Conservation (phyloP, 2,329 filamentous ascomycete species). For the Aspergillus sp. region DNA sequence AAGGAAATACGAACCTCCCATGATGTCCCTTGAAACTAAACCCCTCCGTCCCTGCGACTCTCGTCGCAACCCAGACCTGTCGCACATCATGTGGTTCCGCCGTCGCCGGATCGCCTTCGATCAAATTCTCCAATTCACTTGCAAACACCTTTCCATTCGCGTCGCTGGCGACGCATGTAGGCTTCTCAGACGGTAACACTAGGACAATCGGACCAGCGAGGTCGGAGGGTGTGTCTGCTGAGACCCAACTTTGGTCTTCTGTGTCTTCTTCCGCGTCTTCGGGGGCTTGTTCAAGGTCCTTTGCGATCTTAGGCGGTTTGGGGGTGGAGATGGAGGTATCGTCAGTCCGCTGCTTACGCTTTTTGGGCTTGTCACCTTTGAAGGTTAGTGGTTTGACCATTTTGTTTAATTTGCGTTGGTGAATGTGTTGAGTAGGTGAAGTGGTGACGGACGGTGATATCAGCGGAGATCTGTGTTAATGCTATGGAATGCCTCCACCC, state of each 20-base stretch:
- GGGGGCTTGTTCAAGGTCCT: constrained; percentile 11
- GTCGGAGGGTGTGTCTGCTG: constrained; percentile 66
- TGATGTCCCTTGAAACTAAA: constrained; percentile 87
- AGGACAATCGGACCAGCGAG: constrained; percentile 76
- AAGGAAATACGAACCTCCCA: constrained; percentile 55
- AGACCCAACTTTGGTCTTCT: constrained; percentile 85
- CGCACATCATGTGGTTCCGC: constrained; percentile 93
- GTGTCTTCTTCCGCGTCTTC: constrained; percentile 37
- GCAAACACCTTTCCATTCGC: constrained; percentile 80
- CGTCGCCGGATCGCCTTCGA: constrained; percentile 72
- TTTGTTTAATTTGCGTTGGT: constrained; percentile 9
- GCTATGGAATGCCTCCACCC: background rate
- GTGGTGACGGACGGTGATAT: background rate
- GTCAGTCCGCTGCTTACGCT: constrained; percentile 66
- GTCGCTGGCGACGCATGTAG: constrained; percentile 76
- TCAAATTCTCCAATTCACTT: constrained; percentile 74
- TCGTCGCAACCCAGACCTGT: constrained; percentile 89
- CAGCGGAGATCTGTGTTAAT: background rate
- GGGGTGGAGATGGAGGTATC: constrained; percentile 19
- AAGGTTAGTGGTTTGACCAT: constrained; percentile 77
- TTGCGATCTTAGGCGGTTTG: constrained; percentile 14
- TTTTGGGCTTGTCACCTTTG: constrained; percentile 94
- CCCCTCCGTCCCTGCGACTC: constrained; percentile 71
- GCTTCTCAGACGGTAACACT: constrained; percentile 67
- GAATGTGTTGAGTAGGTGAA: background rate